Evolutionary conservation across 139 green algal species (phyloP).

Genomic region (Eudorina sp.): DNA sequence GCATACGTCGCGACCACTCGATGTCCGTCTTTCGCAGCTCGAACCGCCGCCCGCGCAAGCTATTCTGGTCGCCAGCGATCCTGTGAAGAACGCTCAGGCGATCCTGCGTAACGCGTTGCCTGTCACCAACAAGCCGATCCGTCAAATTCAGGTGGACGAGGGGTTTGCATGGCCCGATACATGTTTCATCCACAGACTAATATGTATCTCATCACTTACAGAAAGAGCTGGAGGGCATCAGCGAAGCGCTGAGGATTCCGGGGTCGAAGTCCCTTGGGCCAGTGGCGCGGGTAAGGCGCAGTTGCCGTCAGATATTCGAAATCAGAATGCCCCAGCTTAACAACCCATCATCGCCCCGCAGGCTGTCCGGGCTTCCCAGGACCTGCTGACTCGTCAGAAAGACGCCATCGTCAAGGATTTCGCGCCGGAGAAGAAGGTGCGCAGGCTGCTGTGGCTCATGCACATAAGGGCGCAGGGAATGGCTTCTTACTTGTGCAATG

Average conservation of each 20-base stretch:
- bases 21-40: background rate
- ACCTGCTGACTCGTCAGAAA: slow-evolving; percentile 71
- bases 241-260: slow-evolving; percentile 90
- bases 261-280: slow-evolving; percentile 88
- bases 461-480: no score
- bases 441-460: no score
- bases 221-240: slow-evolving; percentile 90
- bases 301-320: no score
- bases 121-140: slow-evolving; percentile 94
- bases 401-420: slow-evolving; percentile 78
- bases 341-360: no score
- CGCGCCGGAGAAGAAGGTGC: slow-evolving; percentile 82
- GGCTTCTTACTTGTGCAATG: no score
- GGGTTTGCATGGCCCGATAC: background rate
- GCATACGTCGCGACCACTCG: background rate
- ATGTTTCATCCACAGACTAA: background rate
- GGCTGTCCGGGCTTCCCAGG: slow-evolving; percentile 71
- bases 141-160: slow-evolving; percentile 81
- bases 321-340: no score
- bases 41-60: slow-evolving; percentile 35
- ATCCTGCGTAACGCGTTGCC: slow-evolving; percentile 96
- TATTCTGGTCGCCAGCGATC: slow-evolving; percentile 57
- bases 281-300: slow-evolving; percentile 66
- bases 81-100: slow-evolving; percentile 91
- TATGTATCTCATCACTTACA: slow-evolving; percentile 51